A percentile compares a stretch with the other conserved stretches of the same genome.
phyloP scores from a whole-genome alignment of 2,329 filamentous ascomycete genomes.

The Colletotrichum abscissum region DNA sequence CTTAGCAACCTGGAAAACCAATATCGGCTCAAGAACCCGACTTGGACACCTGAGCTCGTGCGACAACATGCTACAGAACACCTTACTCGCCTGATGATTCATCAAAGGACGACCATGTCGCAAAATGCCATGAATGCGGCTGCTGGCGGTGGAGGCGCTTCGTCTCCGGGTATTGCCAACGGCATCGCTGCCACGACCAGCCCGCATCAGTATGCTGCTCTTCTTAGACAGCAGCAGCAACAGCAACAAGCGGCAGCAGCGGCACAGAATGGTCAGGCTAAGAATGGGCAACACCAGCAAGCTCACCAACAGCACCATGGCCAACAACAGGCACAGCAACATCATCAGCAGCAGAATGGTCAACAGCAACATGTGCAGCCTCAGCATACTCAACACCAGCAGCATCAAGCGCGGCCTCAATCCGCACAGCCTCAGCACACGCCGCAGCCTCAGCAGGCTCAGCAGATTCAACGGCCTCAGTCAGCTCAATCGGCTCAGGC shows the following conservation, averaged over 20 bases:
- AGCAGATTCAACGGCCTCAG: conserved; percentile 18
- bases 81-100: conserved; percentile 58
- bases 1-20: conserved; percentile 64
- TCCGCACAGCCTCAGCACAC: not conserved
- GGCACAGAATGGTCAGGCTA: conserved; percentile 36
- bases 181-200: conserved; percentile 60
- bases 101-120: conserved; percentile 53
- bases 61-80: conserved; percentile 64
- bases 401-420: conserved; percentile 16
- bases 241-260: conserved; percentile 49
- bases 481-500: conserved; percentile 39
- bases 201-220: conserved; percentile 70
- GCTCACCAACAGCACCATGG: conserved; percentile 31
- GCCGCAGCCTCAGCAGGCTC: conserved; percentile 41
- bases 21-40: conserved; percentile 63
- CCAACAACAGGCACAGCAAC: conserved; percentile 26
- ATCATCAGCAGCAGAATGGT: conserved; percentile 31
- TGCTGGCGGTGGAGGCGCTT: conserved; percentile 53
- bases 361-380: conserved; percentile 24
- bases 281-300: conserved; percentile 38
- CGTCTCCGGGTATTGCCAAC: conserved; percentile 56
- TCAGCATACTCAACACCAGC: conserved; percentile 13
- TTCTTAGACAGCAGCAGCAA: conserved; percentile 68
- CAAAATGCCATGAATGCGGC: conserved; percentile 67
- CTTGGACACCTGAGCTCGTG: conserved; percentile 59